A percentile compares a stretch with the other conserved stretches of the same genome.
Conservation (phyloP, 2,329 filamentous ascomycete genomes). For the Aspergillus aculeatinus region DNA sequence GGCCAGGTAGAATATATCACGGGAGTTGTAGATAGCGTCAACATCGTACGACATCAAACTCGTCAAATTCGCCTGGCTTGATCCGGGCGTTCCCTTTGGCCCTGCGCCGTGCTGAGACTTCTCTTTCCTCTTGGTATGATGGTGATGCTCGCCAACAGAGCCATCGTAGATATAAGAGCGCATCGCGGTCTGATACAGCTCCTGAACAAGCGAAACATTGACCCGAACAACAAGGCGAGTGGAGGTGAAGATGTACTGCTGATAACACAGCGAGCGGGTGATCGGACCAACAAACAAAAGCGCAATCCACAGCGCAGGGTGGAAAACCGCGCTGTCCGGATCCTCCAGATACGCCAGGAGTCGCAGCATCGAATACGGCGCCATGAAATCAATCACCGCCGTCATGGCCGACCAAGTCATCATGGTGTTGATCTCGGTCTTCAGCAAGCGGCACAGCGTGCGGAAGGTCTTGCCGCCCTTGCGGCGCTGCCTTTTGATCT, state of each 20-base stretch:
- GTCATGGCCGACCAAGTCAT: conserved; percentile 27
- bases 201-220: conserved; percentile 58
- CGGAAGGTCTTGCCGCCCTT: conserved; percentile 30
- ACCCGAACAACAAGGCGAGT: conserved; percentile 58
- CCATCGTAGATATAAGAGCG: conserved; percentile 56
- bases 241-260: conserved; percentile 59
- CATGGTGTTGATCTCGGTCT: conserved; percentile 27
- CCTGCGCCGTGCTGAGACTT: neutral
- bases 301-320: conserved; percentile 55
- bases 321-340: conserved; percentile 46
- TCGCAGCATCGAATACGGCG: conserved; percentile 56
- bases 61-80: conserved; percentile 53
- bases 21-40: conserved; percentile 54
- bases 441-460: conserved; percentile 26
- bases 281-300: conserved; percentile 55
- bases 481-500: conserved; percentile 25
- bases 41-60: conserved; percentile 62
- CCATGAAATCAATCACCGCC: conserved; percentile 48
- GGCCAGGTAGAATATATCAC: conserved; percentile 52
- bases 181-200: conserved; percentile 58
- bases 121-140: neutral
- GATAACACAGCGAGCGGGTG: conserved; percentile 51
- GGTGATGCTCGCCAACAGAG: conserved; percentile 12
- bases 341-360: conserved; percentile 53
- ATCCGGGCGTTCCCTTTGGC: conserved; percentile 30